Evolutionary conservation across 148 eudicot genomes (phyloP).

Genomic region (Suaeda aralocaspica): DNA sequence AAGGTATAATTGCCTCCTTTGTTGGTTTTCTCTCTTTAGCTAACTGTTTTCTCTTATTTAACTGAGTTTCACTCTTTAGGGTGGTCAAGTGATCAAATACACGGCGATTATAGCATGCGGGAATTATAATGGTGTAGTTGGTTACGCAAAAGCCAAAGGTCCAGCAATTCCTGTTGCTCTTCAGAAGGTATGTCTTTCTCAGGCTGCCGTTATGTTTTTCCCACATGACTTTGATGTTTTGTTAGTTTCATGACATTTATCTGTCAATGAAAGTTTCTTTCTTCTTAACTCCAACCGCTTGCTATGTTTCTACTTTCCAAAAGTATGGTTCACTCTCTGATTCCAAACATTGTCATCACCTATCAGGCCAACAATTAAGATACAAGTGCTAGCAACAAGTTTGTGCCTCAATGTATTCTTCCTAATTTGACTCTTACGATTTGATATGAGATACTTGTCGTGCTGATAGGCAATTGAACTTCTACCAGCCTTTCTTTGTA

Average conservation of each 20-base stretch:
- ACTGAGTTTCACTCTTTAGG: slow-evolving; percentile 37
- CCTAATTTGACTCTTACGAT: no score
- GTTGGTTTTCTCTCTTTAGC: slow-evolving; percentile 7
- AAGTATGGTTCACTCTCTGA: no score
- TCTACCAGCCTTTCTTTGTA: no score
- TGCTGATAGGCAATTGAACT: no score
- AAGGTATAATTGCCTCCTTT: slow-evolving; percentile 44
- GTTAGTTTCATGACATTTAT: background rate
- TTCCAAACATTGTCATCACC: no score
- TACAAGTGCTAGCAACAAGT: no score
- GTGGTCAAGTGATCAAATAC: slow-evolving; percentile 75
- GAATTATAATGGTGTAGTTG: slow-evolving; percentile 81
- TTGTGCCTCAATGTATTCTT: no score
- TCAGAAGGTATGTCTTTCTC: slow-evolving; percentile 62
- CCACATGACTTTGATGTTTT: background rate
- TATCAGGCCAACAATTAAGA: no score
- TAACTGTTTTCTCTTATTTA: slow-evolving; percentile 8
- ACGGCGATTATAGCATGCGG: slow-evolving; percentile 89
- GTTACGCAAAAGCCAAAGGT: slow-evolving; percentile 91
- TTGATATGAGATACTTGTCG: no score
- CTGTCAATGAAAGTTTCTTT: background rate
- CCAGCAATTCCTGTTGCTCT: slow-evolving; percentile 64
- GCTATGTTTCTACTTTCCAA: no score
- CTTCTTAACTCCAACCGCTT: no score
- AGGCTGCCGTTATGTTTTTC: background rate